phyloP scores from a whole-genome alignment of 345 rosid genomes.

The Rhodomyrtus tomentosa region DNA sequence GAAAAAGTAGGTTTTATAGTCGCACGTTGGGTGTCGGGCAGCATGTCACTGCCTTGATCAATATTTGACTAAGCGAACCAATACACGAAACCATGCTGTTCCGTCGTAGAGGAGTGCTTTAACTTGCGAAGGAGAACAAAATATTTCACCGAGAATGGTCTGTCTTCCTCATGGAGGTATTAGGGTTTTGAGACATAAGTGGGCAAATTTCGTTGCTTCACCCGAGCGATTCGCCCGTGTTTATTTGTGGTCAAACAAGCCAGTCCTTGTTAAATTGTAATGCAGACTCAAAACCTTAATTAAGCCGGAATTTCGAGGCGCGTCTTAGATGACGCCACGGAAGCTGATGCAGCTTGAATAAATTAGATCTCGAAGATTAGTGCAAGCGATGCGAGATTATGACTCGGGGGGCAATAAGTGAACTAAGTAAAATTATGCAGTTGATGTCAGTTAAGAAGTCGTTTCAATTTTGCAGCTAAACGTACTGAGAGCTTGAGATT shows the following conservation, averaged over 20 bases:
- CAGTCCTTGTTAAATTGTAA: neutral
- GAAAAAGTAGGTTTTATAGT: neutral
- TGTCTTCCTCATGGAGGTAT: neutral
- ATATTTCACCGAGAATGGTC: neutral
- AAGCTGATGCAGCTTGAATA: neutral
- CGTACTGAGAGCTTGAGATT: neutral
- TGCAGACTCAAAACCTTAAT: no score
- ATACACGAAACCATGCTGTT: neutral
- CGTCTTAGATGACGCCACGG: neutral
- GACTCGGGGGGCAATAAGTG: fast-evolving
- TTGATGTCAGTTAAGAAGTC: neutral
- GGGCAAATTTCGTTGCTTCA: neutral
- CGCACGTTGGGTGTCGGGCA: neutral
- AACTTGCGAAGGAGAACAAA: neutral
- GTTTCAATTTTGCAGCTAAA: neutral
- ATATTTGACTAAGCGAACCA: neutral
- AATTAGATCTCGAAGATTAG: neutral
- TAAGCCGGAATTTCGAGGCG: neutral
- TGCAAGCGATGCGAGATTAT: neutral
- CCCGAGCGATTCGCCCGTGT: neutral
- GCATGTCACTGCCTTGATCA: neutral
- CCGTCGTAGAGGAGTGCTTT: neutral
- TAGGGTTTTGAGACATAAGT: neutral
- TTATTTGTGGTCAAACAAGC: neutral
- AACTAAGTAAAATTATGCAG: neutral